Evolutionary conservation across 768 basidiomycete species (phyloP).

Genomic region (Lactarius hatsudake): DNA sequence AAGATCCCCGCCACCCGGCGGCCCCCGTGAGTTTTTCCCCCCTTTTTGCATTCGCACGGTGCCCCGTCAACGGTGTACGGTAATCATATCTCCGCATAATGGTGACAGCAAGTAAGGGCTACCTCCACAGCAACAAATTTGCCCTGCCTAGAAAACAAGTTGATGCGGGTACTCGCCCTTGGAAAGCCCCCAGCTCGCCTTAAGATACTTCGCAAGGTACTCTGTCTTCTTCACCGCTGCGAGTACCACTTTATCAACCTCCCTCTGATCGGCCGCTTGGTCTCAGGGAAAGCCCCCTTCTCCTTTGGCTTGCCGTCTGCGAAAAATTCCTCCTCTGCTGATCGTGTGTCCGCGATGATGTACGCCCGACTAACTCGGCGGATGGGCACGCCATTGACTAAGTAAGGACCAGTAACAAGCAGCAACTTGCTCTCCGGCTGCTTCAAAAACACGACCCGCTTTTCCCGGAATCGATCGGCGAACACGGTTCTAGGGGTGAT

Average conservation of each 20-base stretch:
- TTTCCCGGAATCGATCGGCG: conserved; percentile 96
- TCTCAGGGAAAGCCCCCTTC: conserved; percentile 81
- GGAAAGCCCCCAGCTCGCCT: conserved; percentile 88
- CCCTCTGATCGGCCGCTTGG: conserved; percentile 92
- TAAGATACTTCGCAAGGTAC: conserved; percentile 89
- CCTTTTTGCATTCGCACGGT: too few relatives aligned
- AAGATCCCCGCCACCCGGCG: too few relatives aligned
- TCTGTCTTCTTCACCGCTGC: conserved; percentile 88
- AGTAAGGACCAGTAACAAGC: conserved; percentile 96
- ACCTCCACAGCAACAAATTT: conserved; percentile 24
- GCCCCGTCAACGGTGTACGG: too few relatives aligned
- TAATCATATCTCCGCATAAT: conserved; percentile 27
- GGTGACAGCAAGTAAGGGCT: conserved; percentile 20
- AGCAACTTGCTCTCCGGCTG: conserved; percentile 89
- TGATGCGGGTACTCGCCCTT: conserved; percentile 98
- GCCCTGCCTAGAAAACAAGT: conserved; percentile 67
- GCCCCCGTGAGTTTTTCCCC: too few relatives aligned
- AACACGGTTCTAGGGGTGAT: conserved; percentile 94
- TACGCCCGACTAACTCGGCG: conserved; percentile 98
- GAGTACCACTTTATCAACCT: conserved; percentile 73
- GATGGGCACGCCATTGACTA: conserved; percentile 97
- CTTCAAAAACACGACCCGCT: conserved; percentile 98
- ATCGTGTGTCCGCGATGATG: conserved; percentile 87
- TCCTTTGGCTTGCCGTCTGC: conserved; percentile 88
- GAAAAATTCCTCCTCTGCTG: conserved; percentile 98